Base-by-base conservation (phyloP, 2,329 filamentous ascomycete genomes). In the Geosmithia morbida region DNA sequence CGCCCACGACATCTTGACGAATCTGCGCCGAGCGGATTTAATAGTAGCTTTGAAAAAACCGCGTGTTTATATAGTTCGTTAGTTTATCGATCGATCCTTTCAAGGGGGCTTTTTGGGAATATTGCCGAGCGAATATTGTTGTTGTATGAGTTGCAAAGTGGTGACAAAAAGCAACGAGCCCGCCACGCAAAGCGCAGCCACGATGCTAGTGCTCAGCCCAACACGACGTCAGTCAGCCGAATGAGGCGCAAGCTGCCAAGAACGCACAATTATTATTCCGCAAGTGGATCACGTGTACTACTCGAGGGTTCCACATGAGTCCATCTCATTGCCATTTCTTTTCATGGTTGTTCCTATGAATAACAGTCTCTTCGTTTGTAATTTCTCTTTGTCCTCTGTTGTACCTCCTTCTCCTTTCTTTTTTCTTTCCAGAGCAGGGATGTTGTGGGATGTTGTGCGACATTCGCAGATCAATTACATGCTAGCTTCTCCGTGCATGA, bases 1-100 rank as follows among this genome's bases (percentile, higher is more conserved):
- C 68, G 81, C 80, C 81, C 80, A 84, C 66, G 80, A 83, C 80
- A 84, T 84, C 52, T 62, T 60, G 59, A 56, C 26, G 43, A 33
- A 6, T 45, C 33, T 7, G 33, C 33, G 33, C 33, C 33, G 33
- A 37, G 33, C 33, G 33, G 33, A 37, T 37, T 37, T 5, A 37
- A 8, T 5, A 37, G 13, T 7, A 11, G 11, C 5, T 3, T 7
- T 13, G 14, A 3, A 37, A 37, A 16, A 16, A 11, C 13, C 33
- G 29, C 14, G 33, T 37, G 14, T 37, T 5, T 37, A 37, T 13
- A 13, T 3, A 11, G 3, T 37, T 37, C 6, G 33, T 11, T 37
- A 11, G 11, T 37, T 11, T 37, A 37, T 37, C 22, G 22, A 37
- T 37, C 33, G 33, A 3, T 16, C 14, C 11, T 11, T 11, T 37